Evolutionary conservation across 345 rosid species (phyloP).

Genomic region (Murraya koenigii): DNA sequence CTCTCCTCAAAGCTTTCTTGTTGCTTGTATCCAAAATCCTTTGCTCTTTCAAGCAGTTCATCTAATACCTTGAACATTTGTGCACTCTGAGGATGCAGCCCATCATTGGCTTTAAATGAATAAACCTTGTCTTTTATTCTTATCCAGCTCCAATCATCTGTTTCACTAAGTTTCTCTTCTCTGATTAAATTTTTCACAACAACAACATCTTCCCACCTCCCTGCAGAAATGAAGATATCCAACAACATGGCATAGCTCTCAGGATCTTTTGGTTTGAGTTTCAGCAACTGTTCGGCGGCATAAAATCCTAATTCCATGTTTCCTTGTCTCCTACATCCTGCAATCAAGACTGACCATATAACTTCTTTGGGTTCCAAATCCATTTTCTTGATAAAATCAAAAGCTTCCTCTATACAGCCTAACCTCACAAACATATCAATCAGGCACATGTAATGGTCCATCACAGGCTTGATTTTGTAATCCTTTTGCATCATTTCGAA

Average conservation of each 20-base stretch:
- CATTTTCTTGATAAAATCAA: slow-evolving; percentile 43
- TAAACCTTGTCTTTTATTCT: slow-evolving; percentile 37
- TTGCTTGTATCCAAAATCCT: slow-evolving; percentile 26
- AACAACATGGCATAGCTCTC: slow-evolving; percentile 33
- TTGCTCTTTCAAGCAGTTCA: slow-evolving; percentile 33
- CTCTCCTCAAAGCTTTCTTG: slow-evolving; percentile 3
- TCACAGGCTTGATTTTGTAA: slow-evolving; percentile 42
- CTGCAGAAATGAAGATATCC: slow-evolving; percentile 30
- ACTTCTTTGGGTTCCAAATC: slow-evolving; percentile 37
- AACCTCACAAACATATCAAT: slow-evolving; percentile 47
- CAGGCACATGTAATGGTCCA: slow-evolving; percentile 48
- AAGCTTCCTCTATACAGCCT: slow-evolving; percentile 46
- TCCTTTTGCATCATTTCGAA: slow-evolving; percentile 49
- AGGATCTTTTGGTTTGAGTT: slow-evolving; percentile 35
- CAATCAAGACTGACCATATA: slow-evolving; percentile 39
- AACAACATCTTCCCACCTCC: slow-evolving; percentile 42
- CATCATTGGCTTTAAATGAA: slow-evolving; percentile 34
- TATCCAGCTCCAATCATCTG: slow-evolving; percentile 56
- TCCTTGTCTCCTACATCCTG: slow-evolving; percentile 44
- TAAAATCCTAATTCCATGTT: slow-evolving; percentile 38
- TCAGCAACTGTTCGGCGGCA: slow-evolving; percentile 49
- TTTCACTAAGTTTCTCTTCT: slow-evolving; percentile 26
- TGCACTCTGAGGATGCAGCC: slow-evolving; percentile 15
- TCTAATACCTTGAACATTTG: slow-evolving; percentile 28
- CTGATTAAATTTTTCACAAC: slow-evolving; percentile 35